Conservation (phyloP, 148 eudicot genomes). For the Chenopodium formosanum region DNA sequence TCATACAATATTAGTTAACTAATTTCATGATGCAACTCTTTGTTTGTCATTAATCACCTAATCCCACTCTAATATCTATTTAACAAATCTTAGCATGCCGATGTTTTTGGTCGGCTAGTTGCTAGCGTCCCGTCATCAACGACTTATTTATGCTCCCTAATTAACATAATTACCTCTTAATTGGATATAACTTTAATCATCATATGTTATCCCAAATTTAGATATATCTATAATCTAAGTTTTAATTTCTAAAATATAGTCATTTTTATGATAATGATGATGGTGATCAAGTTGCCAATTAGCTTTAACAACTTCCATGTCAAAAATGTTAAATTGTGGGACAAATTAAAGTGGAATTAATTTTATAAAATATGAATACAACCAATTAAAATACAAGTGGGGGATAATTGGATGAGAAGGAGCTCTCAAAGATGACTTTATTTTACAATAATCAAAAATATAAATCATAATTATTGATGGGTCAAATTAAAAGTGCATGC, state of each 20-base stretch:
- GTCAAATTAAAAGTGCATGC: conserved; percentile 27
- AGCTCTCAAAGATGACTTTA: conserved; percentile 25
- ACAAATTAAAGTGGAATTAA: background rate
- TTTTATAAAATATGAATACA: background rate
- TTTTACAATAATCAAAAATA: background rate
- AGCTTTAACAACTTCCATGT: background rate
- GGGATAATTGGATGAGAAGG: conserved; percentile 24
- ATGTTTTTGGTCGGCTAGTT: conserved; percentile 25
- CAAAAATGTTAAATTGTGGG: conserved; percentile 10
- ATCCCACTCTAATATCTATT: conserved; percentile 22
- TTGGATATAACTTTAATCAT: background rate
- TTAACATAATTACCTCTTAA: conserved; percentile 11
- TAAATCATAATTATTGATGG: background rate
- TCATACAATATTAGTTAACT: background rate
- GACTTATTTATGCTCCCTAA: background rate
- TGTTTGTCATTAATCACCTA: conserved; percentile 25
- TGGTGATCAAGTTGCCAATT: conserved; percentile 17
- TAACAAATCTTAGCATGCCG: conserved; percentile 27
- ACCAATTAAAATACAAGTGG: background rate
- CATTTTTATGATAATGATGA: conserved; percentile 1
- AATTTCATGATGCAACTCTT: conserved; percentile 14
- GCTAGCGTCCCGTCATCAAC: conserved; percentile 11
- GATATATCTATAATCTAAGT: background rate
- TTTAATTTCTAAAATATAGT: background rate
- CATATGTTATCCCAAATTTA: conserved; percentile 5